Percentiles rank a stretch among this genome's conserved stretches.
Evolutionary conservation across 108 stramenopile species (phyloP).

Genomic region (Skeletonema marinoi): DNA sequence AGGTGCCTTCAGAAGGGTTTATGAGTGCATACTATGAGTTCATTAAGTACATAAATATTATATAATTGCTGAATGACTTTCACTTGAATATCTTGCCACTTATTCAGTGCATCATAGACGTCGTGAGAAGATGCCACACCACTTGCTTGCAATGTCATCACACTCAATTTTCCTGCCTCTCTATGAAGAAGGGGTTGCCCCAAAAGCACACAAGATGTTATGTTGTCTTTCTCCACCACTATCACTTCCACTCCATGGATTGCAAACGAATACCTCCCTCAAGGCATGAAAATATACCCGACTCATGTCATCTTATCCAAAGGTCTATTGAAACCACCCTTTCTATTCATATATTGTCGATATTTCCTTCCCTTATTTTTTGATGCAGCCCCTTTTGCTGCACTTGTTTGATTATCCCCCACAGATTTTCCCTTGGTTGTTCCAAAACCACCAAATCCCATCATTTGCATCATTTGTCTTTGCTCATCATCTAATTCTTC

Average conservation of each 20-base stretch:
- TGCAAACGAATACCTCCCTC: not conserved
- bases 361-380: conserved; percentile 95
- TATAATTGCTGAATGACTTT: not conserved
- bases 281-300: no score
- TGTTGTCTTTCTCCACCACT: not conserved
- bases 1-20: not conserved
- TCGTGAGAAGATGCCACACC: not conserved
- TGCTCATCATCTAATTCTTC: conserved; percentile 73
- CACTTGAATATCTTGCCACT: not conserved
- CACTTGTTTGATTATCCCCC: conserved; percentile 87
- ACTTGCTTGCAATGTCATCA: not conserved
- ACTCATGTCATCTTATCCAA: conserved; percentile 87
- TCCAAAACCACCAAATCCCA: conserved; percentile 95
- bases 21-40: not conserved
- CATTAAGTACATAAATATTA: not conserved
- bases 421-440: conserved; percentile 91
- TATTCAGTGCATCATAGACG: not conserved
- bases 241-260: not conserved
- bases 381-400: conserved; percentile 88
- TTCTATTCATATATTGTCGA: conserved; percentile 98
- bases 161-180: not conserved
- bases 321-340: conserved; percentile 93
- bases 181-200: no score
- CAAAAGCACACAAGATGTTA: not conserved
- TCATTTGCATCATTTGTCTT: conserved; percentile 83